Evolutionary conservation across 2,329 filamentous ascomycete genomes (phyloP).

Genomic region (Fusarium coicis): DNA sequence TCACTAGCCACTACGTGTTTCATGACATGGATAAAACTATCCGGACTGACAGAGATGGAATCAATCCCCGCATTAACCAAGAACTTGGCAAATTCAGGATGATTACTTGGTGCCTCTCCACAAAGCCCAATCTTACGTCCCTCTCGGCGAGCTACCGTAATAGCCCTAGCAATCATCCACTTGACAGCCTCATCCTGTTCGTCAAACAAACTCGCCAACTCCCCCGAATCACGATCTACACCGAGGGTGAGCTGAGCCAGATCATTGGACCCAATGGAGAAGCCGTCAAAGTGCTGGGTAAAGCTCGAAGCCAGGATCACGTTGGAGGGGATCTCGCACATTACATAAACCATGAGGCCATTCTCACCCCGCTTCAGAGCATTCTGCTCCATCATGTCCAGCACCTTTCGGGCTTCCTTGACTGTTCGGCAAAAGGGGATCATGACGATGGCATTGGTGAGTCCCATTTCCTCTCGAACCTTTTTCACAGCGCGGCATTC

Average conservation of each 20-base stretch:
- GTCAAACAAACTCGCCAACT: conserved; percentile 51
- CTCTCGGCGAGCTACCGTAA: conserved; percentile 44
- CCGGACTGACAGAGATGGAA: conserved; percentile 54
- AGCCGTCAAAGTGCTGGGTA: conserved; percentile 52
- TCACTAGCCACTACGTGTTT: conserved; percentile 41
- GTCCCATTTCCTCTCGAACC: conserved; percentile 51
- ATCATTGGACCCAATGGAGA: conserved; percentile 56
- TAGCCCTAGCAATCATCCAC: conserved; percentile 52
- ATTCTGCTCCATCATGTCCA: conserved; percentile 51
- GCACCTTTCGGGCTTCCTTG: conserved; percentile 49
- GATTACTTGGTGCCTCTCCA: conserved; percentile 53
- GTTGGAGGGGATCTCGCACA: conserved; percentile 56
- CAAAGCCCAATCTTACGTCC: conserved; percentile 53
- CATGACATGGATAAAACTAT: conserved; percentile 53
- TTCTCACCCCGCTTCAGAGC: conserved; percentile 51
- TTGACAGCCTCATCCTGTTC: conserved; percentile 54
- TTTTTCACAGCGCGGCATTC: conserved; percentile 53
- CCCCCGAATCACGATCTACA: conserved; percentile 51
- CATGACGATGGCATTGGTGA: conserved; percentile 52
- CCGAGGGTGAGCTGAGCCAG: conserved; percentile 54
- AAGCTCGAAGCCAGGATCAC: conserved; percentile 52
- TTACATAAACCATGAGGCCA: conserved; percentile 53
- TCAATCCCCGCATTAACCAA: conserved; percentile 50
- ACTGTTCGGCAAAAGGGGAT: conserved; percentile 53
- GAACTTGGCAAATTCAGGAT: conserved; percentile 52